phyloP scores from a whole-genome alignment of 331 rosid genomes.

The Spiraea crenata region DNA sequence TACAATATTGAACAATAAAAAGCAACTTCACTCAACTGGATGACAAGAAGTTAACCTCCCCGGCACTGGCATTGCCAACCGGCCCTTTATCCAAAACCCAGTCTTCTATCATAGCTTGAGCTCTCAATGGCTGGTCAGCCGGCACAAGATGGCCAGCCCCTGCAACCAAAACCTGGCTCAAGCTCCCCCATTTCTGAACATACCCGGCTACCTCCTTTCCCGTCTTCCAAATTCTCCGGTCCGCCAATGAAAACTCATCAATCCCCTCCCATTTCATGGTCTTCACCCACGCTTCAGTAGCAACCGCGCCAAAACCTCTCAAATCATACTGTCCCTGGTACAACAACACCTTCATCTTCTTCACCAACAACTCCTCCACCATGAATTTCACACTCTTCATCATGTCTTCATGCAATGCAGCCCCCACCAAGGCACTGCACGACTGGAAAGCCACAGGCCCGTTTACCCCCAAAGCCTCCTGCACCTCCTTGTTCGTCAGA shows the following conservation, averaged over 20 bases:
- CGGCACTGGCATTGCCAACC: slow-evolving; percentile 17
- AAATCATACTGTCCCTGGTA: no score
- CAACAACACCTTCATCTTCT: slow-evolving; percentile 35
- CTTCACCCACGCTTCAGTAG: slow-evolving; percentile 61
- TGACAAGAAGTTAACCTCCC: not conserved
- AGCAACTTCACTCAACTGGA: not conserved
- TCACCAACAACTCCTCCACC: slow-evolving; percentile 54
- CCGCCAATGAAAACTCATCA: slow-evolving; percentile 33
- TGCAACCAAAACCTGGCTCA: slow-evolving; percentile 56
- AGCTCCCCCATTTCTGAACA: slow-evolving; percentile 61
- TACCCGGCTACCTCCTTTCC: slow-evolving; percentile 60
- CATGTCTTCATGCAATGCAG: slow-evolving; percentile 27
- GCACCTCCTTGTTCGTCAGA: slow-evolving; percentile 33
- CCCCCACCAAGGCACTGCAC: no score
- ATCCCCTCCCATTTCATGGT: slow-evolving; percentile 60
- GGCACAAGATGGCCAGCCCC: slow-evolving; percentile 41
- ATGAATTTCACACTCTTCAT: slow-evolving; percentile 65
- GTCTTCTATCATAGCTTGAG: slow-evolving; percentile 64
- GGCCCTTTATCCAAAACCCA: slow-evolving; percentile 53
- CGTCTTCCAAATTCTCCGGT: slow-evolving; percentile 61
- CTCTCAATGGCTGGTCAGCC: slow-evolving; percentile 49
- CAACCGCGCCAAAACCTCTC: slow-evolving; percentile 22
- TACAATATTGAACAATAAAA: not conserved
- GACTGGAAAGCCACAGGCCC: not conserved
- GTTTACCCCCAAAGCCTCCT: slow-evolving; percentile 43